Percentiles rank a stretch among this genome's conserved stretches.
These are phyloP conservation scores for Globisporangium apiculatum DNA, from an alignment of 352 stramenopile genomes.

Conservation along the genomic window DNA sequence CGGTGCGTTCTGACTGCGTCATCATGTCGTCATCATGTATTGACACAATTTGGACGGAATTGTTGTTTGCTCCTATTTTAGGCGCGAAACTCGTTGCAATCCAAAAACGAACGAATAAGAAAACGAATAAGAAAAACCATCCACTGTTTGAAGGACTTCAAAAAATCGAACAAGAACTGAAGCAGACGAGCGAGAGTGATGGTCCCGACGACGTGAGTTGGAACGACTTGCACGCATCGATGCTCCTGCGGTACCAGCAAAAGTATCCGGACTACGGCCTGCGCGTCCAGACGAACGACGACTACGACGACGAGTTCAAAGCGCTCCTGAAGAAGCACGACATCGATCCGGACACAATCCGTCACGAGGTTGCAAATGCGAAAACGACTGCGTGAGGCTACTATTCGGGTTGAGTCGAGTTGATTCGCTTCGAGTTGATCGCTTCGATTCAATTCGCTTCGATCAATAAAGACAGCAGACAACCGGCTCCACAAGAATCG, in stretches of 20 bases:
- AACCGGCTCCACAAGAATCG: too few relatives aligned
- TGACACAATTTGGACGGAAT: too few relatives aligned
- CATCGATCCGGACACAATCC: conserved; percentile 53
- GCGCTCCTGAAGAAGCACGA: conserved; percentile 75
- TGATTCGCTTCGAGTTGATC: too few relatives aligned
- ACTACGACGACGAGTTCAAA: conserved; percentile 83
- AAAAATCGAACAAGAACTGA: conserved; percentile 68
- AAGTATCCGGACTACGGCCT: conserved; percentile 67
- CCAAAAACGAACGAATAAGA: conserved; percentile 10
- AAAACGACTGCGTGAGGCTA: not conserved
- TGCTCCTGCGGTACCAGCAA: conserved; percentile 72
- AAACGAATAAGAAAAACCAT: conserved; percentile 32
- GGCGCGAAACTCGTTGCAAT: conserved; percentile 36
- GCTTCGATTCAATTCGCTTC: too few relatives aligned
- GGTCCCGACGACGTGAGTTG: conserved; percentile 60
- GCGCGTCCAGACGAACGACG: conserved; percentile 45
- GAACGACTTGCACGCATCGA: conserved; percentile 68
- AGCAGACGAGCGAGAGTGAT: conserved; percentile 36
- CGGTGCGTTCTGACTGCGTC: conserved; percentile 19
- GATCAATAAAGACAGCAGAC: too few relatives aligned
- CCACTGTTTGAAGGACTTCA: conserved; percentile 71
- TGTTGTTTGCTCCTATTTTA: conserved; percentile 1
- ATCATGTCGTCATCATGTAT: too few relatives aligned
- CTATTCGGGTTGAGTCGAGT: too few relatives aligned
- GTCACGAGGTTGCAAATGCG: conserved; percentile 17